Percentiles rank a stretch among this genome's conserved stretches.
Conservation (phyloP, 495 filamentous ascomycete species). For the Neurospora tetraspora region DNA sequence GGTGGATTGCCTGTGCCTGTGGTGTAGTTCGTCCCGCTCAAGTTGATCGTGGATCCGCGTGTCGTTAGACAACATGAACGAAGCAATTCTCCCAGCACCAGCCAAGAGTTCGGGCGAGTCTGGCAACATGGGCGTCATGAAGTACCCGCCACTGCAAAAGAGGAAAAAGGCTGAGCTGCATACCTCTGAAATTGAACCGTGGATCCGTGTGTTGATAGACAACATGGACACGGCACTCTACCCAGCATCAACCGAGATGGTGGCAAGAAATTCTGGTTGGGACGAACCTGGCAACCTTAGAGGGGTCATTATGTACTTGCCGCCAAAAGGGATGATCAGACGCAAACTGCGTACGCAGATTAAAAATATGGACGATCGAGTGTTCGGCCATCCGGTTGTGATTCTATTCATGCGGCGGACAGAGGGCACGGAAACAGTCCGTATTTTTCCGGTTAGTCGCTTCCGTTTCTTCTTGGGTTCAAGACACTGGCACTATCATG, state of each 20-base stretch:
- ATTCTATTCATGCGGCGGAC: background rate
- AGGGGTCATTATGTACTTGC: background rate
- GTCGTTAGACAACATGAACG: background rate
- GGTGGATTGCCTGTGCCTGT: background rate
- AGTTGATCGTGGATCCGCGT: background rate
- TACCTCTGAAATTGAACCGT: background rate
- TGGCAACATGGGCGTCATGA: background rate
- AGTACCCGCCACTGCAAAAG: fast-evolving
- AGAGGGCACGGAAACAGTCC: background rate
- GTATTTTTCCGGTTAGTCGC: background rate
- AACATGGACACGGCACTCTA: background rate
- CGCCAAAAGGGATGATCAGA: background rate
- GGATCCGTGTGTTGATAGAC: background rate
- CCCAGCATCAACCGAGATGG: background rate
- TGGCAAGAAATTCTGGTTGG: background rate
- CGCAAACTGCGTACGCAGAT: background rate
- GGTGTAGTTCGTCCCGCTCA: background rate
- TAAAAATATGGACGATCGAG: too few relatives aligned
- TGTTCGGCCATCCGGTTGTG: background rate
- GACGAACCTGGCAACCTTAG: background rate
- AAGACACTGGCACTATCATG: background rate
- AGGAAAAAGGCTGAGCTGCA: background rate
- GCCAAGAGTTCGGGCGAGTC: background rate
- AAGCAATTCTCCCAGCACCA: background rate
- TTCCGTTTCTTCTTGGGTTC: background rate